Percentiles rank a stretch among this genome's conserved stretches.
phyloP scores from a whole-genome alignment of 1,139 yeast species.

The Hemisphaericaspora subhashii region DNA sequence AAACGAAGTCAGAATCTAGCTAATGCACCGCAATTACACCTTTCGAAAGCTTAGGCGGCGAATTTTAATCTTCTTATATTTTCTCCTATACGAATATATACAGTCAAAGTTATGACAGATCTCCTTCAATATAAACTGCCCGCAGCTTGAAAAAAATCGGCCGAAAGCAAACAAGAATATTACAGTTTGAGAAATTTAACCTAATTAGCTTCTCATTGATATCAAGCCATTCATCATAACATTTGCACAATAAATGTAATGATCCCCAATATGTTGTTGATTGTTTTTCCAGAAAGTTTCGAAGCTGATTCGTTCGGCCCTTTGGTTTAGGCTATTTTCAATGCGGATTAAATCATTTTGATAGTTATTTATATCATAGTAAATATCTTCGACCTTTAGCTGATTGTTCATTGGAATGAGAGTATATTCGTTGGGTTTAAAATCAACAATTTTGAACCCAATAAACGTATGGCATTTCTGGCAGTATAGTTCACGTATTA shows the following conservation, averaged over 20 bases:
- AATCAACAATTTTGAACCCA: slow-evolving; percentile 17
- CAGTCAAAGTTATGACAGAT: too few relatives aligned
- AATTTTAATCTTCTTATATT: too few relatives aligned
- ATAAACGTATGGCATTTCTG: slow-evolving; percentile 16
- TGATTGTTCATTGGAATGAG: neutral
- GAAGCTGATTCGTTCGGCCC: slow-evolving; percentile 7
- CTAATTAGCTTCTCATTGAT: neutral
- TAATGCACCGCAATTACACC: too few relatives aligned
- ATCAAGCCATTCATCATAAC: neutral
- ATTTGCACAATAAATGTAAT: slow-evolving; percentile 7
- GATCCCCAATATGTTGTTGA: slow-evolving; percentile 8
- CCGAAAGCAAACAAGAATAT: too few relatives aligned
- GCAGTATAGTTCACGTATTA: slow-evolving; percentile 16
- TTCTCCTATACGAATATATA: too few relatives aligned
- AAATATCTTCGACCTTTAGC: neutral
- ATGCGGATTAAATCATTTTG: slow-evolving; percentile 13
- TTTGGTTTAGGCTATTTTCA: slow-evolving; percentile 14
- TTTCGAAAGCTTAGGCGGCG: too few relatives aligned
- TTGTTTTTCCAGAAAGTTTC: slow-evolving; percentile 5
- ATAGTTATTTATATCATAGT: slow-evolving; percentile 11
- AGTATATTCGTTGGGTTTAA: slow-evolving; percentile 8
- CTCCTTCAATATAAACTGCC: too few relatives aligned
- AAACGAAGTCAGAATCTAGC: too few relatives aligned
- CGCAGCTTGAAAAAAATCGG: too few relatives aligned
- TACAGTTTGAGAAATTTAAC: too few relatives aligned